phyloP scores from a whole-genome alignment of 352 stramenopile genomes.

The Phytophthora palmivora region DNA sequence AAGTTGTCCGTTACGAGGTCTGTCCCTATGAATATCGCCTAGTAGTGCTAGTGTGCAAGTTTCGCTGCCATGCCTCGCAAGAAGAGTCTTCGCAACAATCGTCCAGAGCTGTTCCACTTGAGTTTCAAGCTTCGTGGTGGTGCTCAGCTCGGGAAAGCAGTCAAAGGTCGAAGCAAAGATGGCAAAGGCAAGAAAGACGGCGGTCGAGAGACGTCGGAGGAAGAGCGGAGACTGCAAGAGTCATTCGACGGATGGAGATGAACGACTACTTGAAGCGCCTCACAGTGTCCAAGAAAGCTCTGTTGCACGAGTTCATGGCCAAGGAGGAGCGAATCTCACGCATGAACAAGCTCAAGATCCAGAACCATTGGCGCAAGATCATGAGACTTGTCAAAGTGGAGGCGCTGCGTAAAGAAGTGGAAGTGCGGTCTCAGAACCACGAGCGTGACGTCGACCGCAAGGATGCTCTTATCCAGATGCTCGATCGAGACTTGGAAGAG shows the following conservation, averaged over 20 bases:
- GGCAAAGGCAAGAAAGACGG: conserved; percentile 66
- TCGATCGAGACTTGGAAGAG: conserved; percentile 93
- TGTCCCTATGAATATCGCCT: conserved; percentile 15
- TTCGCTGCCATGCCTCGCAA: conserved; percentile 22
- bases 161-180: conserved; percentile 84
- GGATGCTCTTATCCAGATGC: conserved; percentile 95
- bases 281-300: conserved; percentile 77
- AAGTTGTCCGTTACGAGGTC: conserved; percentile 27
- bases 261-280: conserved; percentile 87
- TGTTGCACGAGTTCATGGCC: conserved; percentile 80
- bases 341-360: conserved; percentile 93
- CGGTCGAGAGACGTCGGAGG: conserved; percentile 59
- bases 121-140: conserved; percentile 63
- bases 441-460: conserved; percentile 96
- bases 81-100: conserved; percentile 37
- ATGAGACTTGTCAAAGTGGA: conserved; percentile 95
- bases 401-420: conserved; percentile 91
- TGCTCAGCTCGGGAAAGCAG: conserved; percentile 78
- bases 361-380: conserved; percentile 96
- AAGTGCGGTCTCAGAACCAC: conserved; percentile 94
- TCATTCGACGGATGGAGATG: conserved; percentile 88
- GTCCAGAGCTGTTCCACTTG: conserved; percentile 32
- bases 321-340: conserved; percentile 76
- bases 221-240: conserved; percentile 76
- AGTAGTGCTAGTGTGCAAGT: background rate